These are phyloP conservation scores for Ophiostoma angusticollis DNA, from an alignment of 2,329 filamentous ascomycete genomes.

Conservation along the genomic window DNA sequence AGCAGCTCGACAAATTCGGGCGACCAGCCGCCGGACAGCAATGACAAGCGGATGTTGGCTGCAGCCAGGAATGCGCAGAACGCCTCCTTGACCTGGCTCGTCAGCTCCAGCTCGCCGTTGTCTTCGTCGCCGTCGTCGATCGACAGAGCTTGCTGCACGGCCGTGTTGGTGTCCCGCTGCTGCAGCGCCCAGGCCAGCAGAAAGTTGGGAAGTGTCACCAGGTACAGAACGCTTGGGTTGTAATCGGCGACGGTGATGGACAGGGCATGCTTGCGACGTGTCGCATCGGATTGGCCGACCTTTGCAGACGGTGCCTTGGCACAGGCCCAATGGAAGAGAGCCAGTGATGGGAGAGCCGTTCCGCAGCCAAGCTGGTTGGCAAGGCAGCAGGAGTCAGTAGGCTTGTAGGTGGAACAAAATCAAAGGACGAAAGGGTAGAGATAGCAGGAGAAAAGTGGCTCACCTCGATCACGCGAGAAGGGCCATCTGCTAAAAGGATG, in stretches of 20 bases:
- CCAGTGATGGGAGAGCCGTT: conserved; percentile 59
- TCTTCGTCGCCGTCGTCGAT: conserved; percentile 40
- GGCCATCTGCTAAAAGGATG: conserved; percentile 18
- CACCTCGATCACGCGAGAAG: conserved; percentile 42
- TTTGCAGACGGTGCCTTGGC: conserved; percentile 1
- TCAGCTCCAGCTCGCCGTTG: conserved; percentile 52
- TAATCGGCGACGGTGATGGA: conserved; percentile 64
- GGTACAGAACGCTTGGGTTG: conserved; percentile 62
- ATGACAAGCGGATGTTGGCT: conserved; percentile 43
- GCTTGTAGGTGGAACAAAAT: not conserved
- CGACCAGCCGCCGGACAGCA: conserved; percentile 67
- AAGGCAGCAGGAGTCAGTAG: not conserved
- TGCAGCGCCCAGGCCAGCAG: conserved; percentile 54
- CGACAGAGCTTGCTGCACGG: conserved; percentile 33
- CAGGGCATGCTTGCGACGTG: conserved; percentile 22
- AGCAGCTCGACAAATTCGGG: conserved; percentile 49
- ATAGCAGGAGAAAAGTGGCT: too few relatives aligned
- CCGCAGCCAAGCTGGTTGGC: conserved; percentile 59
- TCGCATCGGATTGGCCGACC: not conserved
- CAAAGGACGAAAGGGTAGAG: not conserved
- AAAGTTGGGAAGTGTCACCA: conserved; percentile 70
- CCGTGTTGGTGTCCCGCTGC: conserved; percentile 21
- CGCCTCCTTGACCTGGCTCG: conserved; percentile 39
- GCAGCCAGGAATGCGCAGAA: conserved; percentile 43
- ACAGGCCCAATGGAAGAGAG: conserved; percentile 51